Conservation (phyloP, 2,329 filamentous ascomycete genomes). For the Aspergillus sergii region DNA sequence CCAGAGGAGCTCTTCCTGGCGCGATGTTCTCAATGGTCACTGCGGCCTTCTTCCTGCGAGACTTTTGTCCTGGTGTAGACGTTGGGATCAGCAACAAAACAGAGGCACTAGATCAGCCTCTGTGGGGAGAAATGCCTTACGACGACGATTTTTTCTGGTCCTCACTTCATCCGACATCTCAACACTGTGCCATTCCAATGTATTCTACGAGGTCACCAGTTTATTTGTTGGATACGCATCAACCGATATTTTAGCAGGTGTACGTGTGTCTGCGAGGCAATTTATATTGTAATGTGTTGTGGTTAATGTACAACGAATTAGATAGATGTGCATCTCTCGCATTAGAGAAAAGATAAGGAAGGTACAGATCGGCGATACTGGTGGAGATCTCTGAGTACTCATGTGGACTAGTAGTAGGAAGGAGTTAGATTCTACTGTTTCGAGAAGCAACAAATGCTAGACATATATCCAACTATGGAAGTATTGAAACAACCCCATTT, state of each 20-base stretch:
- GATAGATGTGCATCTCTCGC: neutral
- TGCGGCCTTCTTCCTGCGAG: slow-evolving; percentile 17
- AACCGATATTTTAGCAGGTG: neutral
- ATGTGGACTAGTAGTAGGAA: neutral
- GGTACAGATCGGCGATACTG: neutral
- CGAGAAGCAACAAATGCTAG: neutral
- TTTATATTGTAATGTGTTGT: neutral
- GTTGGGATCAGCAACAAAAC: neutral
- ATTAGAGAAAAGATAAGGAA: neutral
- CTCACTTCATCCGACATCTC: slow-evolving; percentile 15
- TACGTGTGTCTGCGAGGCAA: neutral
- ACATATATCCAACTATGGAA: neutral
- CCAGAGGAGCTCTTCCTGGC: slow-evolving; percentile 21
- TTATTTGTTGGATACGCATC: neutral
- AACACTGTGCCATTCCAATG: neutral
- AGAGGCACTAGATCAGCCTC: neutral
- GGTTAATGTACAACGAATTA: neutral
- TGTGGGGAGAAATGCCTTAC: slow-evolving; percentile 5
- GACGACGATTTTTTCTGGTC: slow-evolving; percentile 11
- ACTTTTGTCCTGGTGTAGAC: slow-evolving; percentile 10
- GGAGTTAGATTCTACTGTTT: neutral
- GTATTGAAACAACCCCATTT: neutral
- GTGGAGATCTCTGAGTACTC: too few species aligned
- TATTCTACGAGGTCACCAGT: neutral
- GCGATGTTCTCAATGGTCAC: slow-evolving; percentile 18